Base-by-base conservation (phyloP, 345 rosid genomes). In the Bruguiera sexangula region DNA sequence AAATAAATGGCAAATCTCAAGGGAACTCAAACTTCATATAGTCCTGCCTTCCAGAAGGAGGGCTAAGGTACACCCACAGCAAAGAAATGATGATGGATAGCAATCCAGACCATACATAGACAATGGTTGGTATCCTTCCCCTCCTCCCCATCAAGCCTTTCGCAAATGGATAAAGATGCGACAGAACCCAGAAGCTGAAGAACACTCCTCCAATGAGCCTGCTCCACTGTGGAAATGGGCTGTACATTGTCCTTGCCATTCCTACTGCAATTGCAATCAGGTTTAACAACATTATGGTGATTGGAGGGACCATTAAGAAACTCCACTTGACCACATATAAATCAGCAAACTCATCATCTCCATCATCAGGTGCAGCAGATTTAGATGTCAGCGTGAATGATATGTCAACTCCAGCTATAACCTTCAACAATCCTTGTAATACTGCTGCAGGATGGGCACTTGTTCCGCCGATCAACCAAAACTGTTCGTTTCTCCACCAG, bases 401-500 rank as follows among this genome's bases (percentile, higher is more conserved):
- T 69, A 88, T 84, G 66, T 90, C 93, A 0, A 90, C 86, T 64
- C 91, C 93, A 9, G 96, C 93, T 50, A 88, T 80, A 1, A 86
- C 96, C 76, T 90, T 88, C 20, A 88, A 55, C 0, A 90, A 77
- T n/a, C 93, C 93, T 72, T 88, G 93, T 58, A 88, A 39, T 6
- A 88, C 93, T 0, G 96, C 93, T 58, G 93, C 96, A 20, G 89
- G 88, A 63, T 88, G 93, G 18, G 93, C 96, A 64, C 96, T 90
- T 32, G 93, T 90, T 6, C 93, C 96, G 20, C 96, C 96, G 0
- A 90, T 90, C 16, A 90, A 66, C 91, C 96, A 90, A 50, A 88
- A 88, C 83, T 90, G 96, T 30, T 90, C 93, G 22, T 90, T 88
- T 64, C 91, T 66, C 91, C 93, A 90, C 96, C 96, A 90, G 6